Percentiles rank a stretch among this genome's conserved stretches.
These are phyloP conservation scores for Dicorynia guianensis DNA, from an alignment of 306 rosid genomes.

Conservation along the genomic window DNA sequence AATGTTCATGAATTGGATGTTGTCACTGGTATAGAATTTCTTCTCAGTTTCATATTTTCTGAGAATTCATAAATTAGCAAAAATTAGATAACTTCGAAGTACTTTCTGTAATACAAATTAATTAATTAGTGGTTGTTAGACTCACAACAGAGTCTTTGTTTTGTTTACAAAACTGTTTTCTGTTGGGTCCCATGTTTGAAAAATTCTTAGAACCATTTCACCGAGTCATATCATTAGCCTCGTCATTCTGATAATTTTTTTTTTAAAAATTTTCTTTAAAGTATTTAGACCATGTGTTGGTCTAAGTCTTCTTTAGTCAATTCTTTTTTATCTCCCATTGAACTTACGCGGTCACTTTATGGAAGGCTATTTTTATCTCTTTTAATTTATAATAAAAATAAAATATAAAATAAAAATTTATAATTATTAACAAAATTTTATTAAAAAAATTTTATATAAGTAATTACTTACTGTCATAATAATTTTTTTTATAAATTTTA, in stretches of 20 bases:
- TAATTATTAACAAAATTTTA: too few species aligned
- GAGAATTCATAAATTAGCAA: too few species aligned
- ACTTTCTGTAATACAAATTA: too few species aligned
- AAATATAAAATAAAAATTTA: too few species aligned
- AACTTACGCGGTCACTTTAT: too few species aligned
- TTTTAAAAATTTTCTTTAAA: neutral
- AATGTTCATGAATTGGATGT: constrained; percentile 71
- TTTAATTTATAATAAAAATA: too few species aligned
- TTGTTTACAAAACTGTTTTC: constrained; percentile 32
- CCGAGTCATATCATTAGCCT: constrained; percentile 21
- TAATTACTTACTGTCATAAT: too few species aligned
- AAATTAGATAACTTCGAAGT: too few species aligned
- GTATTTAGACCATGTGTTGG: constrained; percentile 7
- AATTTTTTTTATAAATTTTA: too few species aligned
- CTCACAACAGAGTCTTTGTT: neutral
- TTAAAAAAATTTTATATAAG: too few species aligned
- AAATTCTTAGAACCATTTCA: constrained; percentile 47
- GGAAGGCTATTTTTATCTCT: too few species aligned
- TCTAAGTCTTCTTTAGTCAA: constrained; percentile 41
- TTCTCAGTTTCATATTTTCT: neutral
- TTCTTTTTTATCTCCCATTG: too few species aligned
- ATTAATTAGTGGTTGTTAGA: constrained; percentile 35
- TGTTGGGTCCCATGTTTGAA: constrained; percentile 54
- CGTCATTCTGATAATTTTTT: neutral
- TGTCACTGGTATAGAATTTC: constrained; percentile 57